Evolutionary conservation across 768 basidiomycete genomes (phyloP).

Genomic region (Russula compacta): DNA sequence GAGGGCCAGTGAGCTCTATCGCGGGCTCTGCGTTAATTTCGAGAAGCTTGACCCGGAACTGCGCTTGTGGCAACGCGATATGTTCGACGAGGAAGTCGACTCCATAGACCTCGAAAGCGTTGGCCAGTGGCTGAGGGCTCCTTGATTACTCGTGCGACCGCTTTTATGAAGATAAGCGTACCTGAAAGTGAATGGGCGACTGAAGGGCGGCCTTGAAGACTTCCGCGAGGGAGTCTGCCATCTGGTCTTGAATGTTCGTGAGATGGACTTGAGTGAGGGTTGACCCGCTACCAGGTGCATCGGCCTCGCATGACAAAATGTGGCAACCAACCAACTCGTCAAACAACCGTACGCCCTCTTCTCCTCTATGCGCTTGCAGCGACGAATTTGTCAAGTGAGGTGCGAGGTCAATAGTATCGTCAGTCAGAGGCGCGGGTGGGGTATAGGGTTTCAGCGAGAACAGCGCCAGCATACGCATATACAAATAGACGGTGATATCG

Average conservation of each 20-base stretch:
- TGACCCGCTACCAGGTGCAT: not conserved
- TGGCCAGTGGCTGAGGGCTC: conserved; percentile 58
- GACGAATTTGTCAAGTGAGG: conserved; percentile 92
- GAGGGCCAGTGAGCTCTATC: conserved; percentile 83
- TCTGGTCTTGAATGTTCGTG: conserved; percentile 47
- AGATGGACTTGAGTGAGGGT: conserved; percentile 34
- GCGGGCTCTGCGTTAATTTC: conserved; percentile 96
- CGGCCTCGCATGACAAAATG: conserved; percentile 33
- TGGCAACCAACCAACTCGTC: conserved; percentile 67
- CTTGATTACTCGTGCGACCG: not conserved
- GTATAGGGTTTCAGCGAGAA: conserved; percentile 74
- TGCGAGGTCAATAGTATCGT: conserved; percentile 41
- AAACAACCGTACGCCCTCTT: conserved; percentile 66
- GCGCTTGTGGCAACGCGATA: conserved; percentile 17
- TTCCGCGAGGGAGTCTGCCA: conserved; percentile 60
- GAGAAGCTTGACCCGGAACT: conserved; percentile 55
- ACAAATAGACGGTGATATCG: conserved; percentile 71
- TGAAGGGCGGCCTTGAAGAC: conserved; percentile 80
- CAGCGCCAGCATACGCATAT: conserved; percentile 74
- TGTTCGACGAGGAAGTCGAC: conserved; percentile 81
- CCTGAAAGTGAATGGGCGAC: conserved; percentile 82
- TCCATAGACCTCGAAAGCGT: conserved; percentile 93
- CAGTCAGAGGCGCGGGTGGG: conserved; percentile 29
- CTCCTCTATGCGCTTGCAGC: conserved; percentile 59
- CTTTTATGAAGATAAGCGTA: conserved; percentile 23